Evolutionary conservation across 495 filamentous ascomycete species (phyloP), one percentile per base, ranked within the genome.

Genomic region (Penicillium taxi): DNA sequence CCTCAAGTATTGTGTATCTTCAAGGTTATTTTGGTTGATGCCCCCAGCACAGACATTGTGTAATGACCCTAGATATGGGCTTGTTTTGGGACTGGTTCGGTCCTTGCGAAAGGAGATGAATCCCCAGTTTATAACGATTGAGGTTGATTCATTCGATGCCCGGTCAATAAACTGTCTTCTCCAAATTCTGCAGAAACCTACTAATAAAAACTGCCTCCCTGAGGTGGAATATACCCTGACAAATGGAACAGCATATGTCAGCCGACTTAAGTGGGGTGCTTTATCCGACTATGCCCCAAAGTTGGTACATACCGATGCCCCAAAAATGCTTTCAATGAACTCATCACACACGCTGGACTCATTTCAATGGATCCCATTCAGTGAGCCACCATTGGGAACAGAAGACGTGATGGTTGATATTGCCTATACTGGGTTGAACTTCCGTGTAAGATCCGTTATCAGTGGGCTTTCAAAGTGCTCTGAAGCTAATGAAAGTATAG

Each of bases 11-110:
- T 7, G n/a, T 15, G 19, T 5, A 52, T 31, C 7, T 19, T 47
- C 8, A 32, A 28, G 7, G 26, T n/a, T 62, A 6, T 23, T 75
- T 0, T 75, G 71, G 73, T 11, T 73, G 6, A 73, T 69, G 2
- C 32, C 32, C 0, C 24, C 49, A 1, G 30, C 44, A 8, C 66
- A 73, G 32, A 42, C 55, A 1, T 14, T 33, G 1, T 68, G 64
- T 26, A 11, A 30, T 0, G 57, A 73, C 23, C 70, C 73, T 0
- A 19, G 52, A 2, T 67, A 53, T 39, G 50, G 35, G 0, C 41
- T 59, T 11, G 44, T 63, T 0, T 23, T 69, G 6, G 72, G 72
- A 0, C 2, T 68, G 0, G 55, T 61, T 2, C 50, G 72, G 7
- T 62, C 63, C 5, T 28, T 69, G 0, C 61, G 70, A 2, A 35